Evolutionary conservation across 805 yeast genomes (phyloP), one percentile per base, ranked within the genome.

Genomic region (Metschnikowia anglica): DNA sequence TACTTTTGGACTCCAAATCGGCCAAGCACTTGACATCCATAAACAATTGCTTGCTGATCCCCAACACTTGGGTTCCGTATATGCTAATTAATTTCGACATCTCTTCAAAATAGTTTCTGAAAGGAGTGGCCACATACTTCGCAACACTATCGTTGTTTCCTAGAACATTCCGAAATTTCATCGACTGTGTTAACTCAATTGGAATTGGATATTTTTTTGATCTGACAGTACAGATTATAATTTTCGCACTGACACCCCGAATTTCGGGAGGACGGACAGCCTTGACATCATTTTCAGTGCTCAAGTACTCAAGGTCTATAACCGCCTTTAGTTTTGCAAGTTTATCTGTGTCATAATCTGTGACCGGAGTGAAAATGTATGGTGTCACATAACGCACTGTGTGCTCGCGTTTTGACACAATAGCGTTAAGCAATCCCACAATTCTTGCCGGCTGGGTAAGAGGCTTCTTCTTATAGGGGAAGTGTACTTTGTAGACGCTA

Each of bases 191-290:
- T 17, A 53, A 37, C 34, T 47, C 54, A 20, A 53, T 37, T 11
- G 56, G 56, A 18, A 46, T 64, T 2, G 70, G 64, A 19, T 52
- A 48, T 36, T 60, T 57, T 11, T 59, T 55, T 2, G 73, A 63
- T 32, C 59, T 52, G 13, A 62, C 46, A 3, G 55, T 51, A 35
- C 55, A 49, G 5, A 41, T 35, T 20, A 46, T 50, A 10, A 53
- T 25, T 27, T 51, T 48, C 4, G 54, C 55, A 12, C 43, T 24
- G 15, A 53, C 24, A 15, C 44, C 44, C 13, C 40, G 44, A 30
- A 51, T 42, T 20, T 51, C 55, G 3, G 56, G 56, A 6, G 54
- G 54, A 12, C 38, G 31, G 16, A 28, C 26, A 23, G 25, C 30
- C 20, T 43, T 44, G 16, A 20, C 25, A 16, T 45, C 48, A 8